Evolutionary conservation across 768 basidiomycete species (phyloP), one percentile per base, ranked within the genome.

Genomic region (Tylopilus vinaceipallidus): DNA sequence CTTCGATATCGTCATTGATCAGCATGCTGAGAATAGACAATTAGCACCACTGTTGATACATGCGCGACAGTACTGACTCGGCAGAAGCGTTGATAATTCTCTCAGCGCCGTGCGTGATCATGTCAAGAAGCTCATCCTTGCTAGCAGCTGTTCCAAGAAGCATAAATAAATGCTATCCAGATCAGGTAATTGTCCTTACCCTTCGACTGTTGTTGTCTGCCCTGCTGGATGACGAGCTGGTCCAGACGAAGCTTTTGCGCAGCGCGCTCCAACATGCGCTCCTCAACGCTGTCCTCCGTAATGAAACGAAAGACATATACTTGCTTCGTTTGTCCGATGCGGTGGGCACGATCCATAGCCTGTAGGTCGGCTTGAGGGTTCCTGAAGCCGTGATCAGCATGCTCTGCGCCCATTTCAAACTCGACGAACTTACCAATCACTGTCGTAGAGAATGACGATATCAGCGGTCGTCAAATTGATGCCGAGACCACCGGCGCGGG

Each of bases 291-390:
- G 66, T 91, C 86, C 16, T 82, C 85, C 22, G 84, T 88, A 29
- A 95, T 82, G 7, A 98, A 78, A 30, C 95, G 79, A 72, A 91
- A 95, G 42, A 97, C 84, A 36, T 97, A 75, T 30, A 97, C 93
- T 2, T 93, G 92, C 56, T 76, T 85, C 23, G 83, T 97, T 71
- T 98, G 95, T 6, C 95, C 95, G 41, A 99, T 98, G 19, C 95
- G 83, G 67, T 99, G 95, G 0, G 94, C 94, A 49, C 93, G 89
- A 63, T 98, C 94, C 95, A 97, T 98, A 5, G 97, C 97, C 66
- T 99, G 97, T 39, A 99, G 71, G 74, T 99, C 97, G 2, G 95
- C 97, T 72, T 99, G 97, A 2, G 97, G 95, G 67, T 98, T 99
- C 93, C 88, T 92, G 34, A 56, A 17, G 37, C 6, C 39, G 23